These are phyloP conservation scores for Darksidea phi DNA, from an alignment of 495 filamentous ascomycete genomes.

Conservation along the genomic window DNA sequence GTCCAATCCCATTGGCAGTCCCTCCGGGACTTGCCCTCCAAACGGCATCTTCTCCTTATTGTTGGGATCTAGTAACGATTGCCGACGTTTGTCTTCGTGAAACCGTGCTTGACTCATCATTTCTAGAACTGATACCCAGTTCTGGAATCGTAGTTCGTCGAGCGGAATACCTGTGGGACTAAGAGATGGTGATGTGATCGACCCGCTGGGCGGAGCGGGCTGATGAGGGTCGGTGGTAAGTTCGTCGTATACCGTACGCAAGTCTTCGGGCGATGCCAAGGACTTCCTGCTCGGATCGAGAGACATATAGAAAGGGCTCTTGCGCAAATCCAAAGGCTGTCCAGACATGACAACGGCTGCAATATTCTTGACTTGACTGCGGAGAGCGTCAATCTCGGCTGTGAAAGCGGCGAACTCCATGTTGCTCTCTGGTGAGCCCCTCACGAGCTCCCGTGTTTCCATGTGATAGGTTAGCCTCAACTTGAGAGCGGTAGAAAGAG, in stretches of 20 bases:
- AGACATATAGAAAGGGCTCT: constrained; percentile 27
- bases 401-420: constrained; percentile 20
- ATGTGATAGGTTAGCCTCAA: too few relatives aligned
- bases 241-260: constrained; percentile 40
- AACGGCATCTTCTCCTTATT: too few relatives aligned
- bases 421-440: too few relatives aligned
- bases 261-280: constrained; percentile 14
- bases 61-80: too few relatives aligned
- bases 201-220: constrained; percentile 3
- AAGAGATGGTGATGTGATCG: not conserved
- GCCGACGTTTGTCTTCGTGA: constrained; percentile 1
- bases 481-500: not conserved
- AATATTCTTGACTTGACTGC: constrained; percentile 15
- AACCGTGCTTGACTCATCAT: constrained; percentile 30
- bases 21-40: too few relatives aligned
- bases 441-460: too few relatives aligned
- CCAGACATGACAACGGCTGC: constrained; percentile 25
- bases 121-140: constrained; percentile 32
- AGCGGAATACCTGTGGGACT: constrained; percentile 29
- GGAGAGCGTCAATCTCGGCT: constrained; percentile 1
- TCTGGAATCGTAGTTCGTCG: constrained; percentile 35
- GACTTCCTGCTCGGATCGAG: constrained; percentile 15
- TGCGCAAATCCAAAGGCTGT: constrained; percentile 21
- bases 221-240: constrained; percentile 40
- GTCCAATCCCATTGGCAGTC: too few relatives aligned